Conservation (phyloP, 176 grass and related monocot species). For the Areca catechu region DNA sequence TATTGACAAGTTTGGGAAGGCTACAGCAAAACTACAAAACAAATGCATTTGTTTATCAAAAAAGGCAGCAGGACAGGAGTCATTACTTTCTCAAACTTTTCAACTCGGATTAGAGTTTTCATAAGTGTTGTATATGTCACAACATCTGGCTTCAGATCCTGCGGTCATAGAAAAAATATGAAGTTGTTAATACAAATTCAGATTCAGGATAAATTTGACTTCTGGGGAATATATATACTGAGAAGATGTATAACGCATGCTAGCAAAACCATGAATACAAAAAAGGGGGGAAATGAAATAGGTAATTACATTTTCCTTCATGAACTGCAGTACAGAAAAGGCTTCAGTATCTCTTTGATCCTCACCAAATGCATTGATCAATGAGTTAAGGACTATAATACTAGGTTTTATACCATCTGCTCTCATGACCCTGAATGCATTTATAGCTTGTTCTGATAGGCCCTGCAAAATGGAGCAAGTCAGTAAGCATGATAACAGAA, state of each 20-base stretch:
- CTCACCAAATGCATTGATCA: slow-evolving; percentile 94
- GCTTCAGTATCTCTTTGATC: slow-evolving; percentile 88
- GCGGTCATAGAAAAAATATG: slow-evolving; percentile 22
- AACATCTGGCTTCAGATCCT: slow-evolving; percentile 89
- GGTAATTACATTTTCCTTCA: slow-evolving; percentile 89
- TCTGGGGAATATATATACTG: background rate
- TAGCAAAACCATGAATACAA: slow-evolving; percentile 9
- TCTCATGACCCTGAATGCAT: slow-evolving; percentile 89
- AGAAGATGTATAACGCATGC: slow-evolving; percentile 2
- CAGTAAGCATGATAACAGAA: too few species aligned
- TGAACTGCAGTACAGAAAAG: slow-evolving; percentile 85
- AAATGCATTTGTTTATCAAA: too few species aligned
- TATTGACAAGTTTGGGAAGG: too few species aligned
- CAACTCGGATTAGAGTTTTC: slow-evolving; percentile 94
- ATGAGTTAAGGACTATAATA: slow-evolving; percentile 72
- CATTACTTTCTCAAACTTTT: slow-evolving; percentile 86
- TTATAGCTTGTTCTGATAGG: slow-evolving; percentile 87
- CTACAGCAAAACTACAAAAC: too few species aligned
- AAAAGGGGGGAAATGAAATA: background rate
- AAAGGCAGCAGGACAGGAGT: slow-evolving; percentile 1
- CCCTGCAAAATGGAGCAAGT: slow-evolving; percentile 34
- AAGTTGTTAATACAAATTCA: background rate
- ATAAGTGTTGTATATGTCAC: slow-evolving; percentile 97
- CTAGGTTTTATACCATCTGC: slow-evolving; percentile 78
- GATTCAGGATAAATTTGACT: background rate